Percentiles rank a stretch among this genome's conserved stretches.
These are phyloP conservation scores for Starmerella powellii DNA, from an alignment of 805 yeast genomes.

Conservation along the genomic window DNA sequence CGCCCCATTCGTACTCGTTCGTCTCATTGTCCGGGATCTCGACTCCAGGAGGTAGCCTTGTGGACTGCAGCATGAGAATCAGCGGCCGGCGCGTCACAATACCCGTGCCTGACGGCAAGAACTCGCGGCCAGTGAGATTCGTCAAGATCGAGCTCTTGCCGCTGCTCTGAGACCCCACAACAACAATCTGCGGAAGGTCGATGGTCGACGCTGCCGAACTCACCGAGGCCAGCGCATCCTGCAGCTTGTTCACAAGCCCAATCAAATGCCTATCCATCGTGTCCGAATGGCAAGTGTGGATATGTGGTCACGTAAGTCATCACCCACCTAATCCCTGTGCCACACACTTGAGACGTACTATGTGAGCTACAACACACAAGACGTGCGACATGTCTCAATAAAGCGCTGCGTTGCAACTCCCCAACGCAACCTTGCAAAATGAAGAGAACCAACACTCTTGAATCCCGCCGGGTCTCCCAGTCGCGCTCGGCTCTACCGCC, in stretches of 20 bases:
- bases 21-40: constrained; percentile 30
- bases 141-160: constrained; percentile 85
- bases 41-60: constrained; percentile 24
- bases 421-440: too few species aligned
- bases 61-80: constrained; percentile 64
- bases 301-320: too few species aligned
- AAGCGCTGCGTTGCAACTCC: too few species aligned
- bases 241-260: constrained; percentile 71
- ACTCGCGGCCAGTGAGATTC: constrained; percentile 83
- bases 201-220: constrained; percentile 73
- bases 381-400: too few species aligned
- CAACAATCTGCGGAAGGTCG: constrained; percentile 78
- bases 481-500: too few species aligned
- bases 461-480: too few species aligned
- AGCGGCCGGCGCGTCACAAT: constrained; percentile 85
- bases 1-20: constrained; percentile 77
- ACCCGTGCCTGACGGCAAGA: constrained; percentile 81
- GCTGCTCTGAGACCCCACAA: constrained; percentile 81
- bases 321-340: too few species aligned
- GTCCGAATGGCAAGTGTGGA: background rate
- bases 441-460: too few species aligned
- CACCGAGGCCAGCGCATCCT: constrained; percentile 84
- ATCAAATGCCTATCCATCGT: constrained; percentile 66
- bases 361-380: too few species aligned
- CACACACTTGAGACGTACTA: too few species aligned